Base-by-base conservation (phyloP, 208 protist species). In the Trypanosoma boissoni region DNA sequence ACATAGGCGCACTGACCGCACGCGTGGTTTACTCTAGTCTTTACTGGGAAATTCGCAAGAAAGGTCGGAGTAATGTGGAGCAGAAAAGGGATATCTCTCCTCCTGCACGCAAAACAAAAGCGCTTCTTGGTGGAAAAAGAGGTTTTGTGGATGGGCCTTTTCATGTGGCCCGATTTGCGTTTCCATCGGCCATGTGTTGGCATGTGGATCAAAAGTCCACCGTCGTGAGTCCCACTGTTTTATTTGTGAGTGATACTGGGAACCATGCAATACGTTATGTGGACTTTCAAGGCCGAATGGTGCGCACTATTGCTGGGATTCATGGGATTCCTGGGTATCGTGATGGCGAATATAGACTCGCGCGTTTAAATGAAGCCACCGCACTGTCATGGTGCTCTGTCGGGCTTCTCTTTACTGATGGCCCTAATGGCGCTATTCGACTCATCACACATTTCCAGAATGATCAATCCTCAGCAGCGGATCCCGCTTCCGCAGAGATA, bases 191-290 rank as follows among this genome's bases (percentile, higher is more conserved):
- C n/a, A 57, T 92, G n/a, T 92, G 84, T 64, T 92, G 84, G 81
- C 78, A 76, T 24, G 51, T 78, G 0, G 76, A 83, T 28, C 57
- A 63, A 4, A 54, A 44, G 24, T 3, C n/a, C 49, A 20, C 34
- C 28, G 6, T 12, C 24, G 49, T 18, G n/a, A 20, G 20, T 14
- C 8, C 20, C 24, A 64, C 0, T 37, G 65, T 91, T 26, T 74
- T 92, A 42, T 92, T 92, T 71, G 81, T 92, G 50, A 92, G 81
- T 66, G 85, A 92, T 64, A 68, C 49, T 2, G 81, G 85, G 43
- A 92, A 92, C 56, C 78, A 78, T 48, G 74, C 78, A 0, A 87
- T 92, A 42, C 78, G 85, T 18, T 79, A 83, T 43, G 80, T 78
- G 2, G 68, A 92, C 59, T 88, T 92, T 43, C 29, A 44, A 28